Base-by-base conservation (phyloP, 768 basidiomycete genomes). In the Boletus rubescentipes region DNA sequence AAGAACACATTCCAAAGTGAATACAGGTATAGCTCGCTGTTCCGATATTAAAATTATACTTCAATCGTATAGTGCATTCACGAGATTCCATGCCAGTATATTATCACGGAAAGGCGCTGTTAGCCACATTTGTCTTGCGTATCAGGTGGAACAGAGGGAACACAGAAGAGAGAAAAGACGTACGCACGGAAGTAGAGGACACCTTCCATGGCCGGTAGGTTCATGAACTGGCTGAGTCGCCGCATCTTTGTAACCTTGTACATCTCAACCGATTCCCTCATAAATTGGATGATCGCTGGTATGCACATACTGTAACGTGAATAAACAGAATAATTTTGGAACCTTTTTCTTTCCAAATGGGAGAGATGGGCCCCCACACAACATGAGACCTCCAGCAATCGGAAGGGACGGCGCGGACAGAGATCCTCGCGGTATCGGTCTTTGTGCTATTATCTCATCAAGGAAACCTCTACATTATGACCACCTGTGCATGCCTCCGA, bases 161-260 rank as follows among this genome's bases (percentile, higher is more conserved):
- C 6, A 9, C 23, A 4, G 15, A 20, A 2, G 21, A 10, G 9
- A 43, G 5, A 6, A 16, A 14, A 12, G 32, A 45, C 57, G 15
- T 46, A 55, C 57, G 32, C 20, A 7, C 48, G 14, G n/a, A 59
- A 59, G 31, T 59, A 59, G 10, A 56, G 18, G n/a, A 59, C 18
- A 11, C 58, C 50, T 21, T 59, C 31, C 20, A 30, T 21, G 18
- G 40, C 15, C 6, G 55, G 40, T 30, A 55, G 14, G n/a, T 26
- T 23, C 40, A 55, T 47, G 21, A 48, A 58, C 21, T 26, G 49
- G 15, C 48, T 45, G 26, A 36, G 49, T 40, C 18, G 30, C 57
- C 57, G 45, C 21, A 15, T 10, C 4, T 43, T 35, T 8, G 49
- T 51, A 23, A 9, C 26, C 2, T 8, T 7, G 45, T 55, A 39